A percentile compares a stretch with the other conserved stretches of the same genome.
These are phyloP conservation scores for Malassezia pachydermatis DNA, from an alignment of 1,284 basidiomycete species.

Conservation along the genomic window DNA sequence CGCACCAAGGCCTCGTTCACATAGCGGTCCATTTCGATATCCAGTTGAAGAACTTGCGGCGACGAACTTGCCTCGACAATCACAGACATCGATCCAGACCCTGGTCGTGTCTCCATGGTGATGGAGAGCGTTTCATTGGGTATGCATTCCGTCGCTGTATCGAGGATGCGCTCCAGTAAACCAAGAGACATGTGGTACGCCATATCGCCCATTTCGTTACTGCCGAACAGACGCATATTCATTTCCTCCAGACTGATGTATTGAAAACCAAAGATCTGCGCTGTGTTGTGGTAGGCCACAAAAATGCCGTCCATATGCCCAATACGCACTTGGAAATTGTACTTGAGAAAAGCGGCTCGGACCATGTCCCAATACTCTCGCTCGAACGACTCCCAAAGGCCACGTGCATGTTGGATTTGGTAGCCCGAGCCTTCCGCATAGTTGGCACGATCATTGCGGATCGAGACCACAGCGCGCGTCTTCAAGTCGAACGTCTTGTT, in stretches of 20 bases:
- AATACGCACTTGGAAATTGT: conserved; percentile 87
- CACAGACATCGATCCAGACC: conserved; percentile 22
- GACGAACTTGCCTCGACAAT: conserved; percentile 27
- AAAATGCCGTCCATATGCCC: conserved; percentile 96
- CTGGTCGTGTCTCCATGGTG: conserved; percentile 28
- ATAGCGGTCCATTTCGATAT: conserved; percentile 39
- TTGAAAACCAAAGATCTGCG: conserved; percentile 82
- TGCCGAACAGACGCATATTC: conserved; percentile 70
- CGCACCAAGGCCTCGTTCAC: conserved; percentile 29
- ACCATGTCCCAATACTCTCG: conserved; percentile 60
- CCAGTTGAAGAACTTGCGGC: conserved; percentile 27
- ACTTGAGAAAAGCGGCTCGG: conserved; percentile 87
- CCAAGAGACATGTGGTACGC: conserved; percentile 68
- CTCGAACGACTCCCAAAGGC: conserved; percentile 46
- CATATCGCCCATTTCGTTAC: conserved; percentile 57
- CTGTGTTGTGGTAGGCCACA: conserved; percentile 87
- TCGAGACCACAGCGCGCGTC: conserved; percentile 73
- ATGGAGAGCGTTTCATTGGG: conserved; percentile 50
- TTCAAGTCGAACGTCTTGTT: conserved; percentile 92
- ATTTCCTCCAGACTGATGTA: conserved; percentile 80
- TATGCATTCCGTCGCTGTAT: conserved; percentile 58
- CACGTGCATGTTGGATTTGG: conserved; percentile 36
- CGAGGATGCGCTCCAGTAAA: conserved; percentile 62
- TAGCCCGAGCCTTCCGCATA: conserved; percentile 53
- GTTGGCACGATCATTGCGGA: conserved; percentile 77